Evolutionary conservation across 768 basidiomycete species (phyloP).

Genomic region (Scleroderma citrinum): DNA sequence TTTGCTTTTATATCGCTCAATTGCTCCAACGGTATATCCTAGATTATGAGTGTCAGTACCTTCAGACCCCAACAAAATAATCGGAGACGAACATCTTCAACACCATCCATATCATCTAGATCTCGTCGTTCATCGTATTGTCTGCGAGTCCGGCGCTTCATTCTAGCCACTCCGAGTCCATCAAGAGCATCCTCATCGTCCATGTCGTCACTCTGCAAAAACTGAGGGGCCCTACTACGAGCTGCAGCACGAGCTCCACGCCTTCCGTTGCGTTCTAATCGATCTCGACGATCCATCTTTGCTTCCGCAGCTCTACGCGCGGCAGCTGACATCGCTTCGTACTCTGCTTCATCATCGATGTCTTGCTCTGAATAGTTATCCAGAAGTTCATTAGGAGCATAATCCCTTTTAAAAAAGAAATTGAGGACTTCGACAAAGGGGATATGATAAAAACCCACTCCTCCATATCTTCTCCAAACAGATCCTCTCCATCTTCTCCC

Average conservation of each 20-base stretch:
- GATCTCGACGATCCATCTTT: conserved; percentile 86
- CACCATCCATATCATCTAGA: conserved; percentile 84
- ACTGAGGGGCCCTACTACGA: conserved; percentile 79
- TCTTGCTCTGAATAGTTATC: conserved; percentile 86
- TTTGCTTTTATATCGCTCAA: conserved; percentile 97
- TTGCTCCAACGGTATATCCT: conserved; percentile 95
- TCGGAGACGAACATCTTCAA: conserved; percentile 64
- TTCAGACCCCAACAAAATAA: neutral
- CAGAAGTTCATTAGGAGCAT: conserved; percentile 72
- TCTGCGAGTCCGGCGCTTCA: conserved; percentile 78
- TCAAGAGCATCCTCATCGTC: conserved; percentile 70
- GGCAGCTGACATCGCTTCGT: conserved; percentile 59
- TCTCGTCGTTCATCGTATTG: conserved; percentile 93
- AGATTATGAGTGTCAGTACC: conserved; percentile 12
- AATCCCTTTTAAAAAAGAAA: conserved; percentile 52
- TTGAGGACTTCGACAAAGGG: conserved; percentile 7
- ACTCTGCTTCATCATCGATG: conserved; percentile 76
- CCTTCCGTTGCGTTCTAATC: conserved; percentile 58
- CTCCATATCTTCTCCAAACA: conserved; percentile 78
- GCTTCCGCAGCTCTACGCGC: conserved; percentile 79
- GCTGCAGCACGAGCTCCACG: conserved; percentile 70
- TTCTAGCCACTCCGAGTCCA: conserved; percentile 59
- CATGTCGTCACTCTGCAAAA: conserved; percentile 77
- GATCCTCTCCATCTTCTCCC: conserved; percentile 89
- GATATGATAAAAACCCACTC: conserved; percentile 44